Evolutionary conservation across 208 protist species (phyloP).

Genomic region (Trypanosoma avium): DNA sequence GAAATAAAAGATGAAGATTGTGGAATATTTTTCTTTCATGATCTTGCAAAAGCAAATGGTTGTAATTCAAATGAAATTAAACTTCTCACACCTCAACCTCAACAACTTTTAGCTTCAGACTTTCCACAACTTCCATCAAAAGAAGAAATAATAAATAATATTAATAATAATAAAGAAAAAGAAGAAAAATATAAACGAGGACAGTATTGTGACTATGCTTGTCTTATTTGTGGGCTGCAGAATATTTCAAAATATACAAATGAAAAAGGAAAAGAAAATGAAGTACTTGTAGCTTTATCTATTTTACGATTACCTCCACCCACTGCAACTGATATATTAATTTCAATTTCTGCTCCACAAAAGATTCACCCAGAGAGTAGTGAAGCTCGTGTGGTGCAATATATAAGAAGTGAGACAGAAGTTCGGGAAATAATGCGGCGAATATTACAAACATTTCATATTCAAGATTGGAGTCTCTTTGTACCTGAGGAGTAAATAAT

Average conservation of each 20-base stretch:
- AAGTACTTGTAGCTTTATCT: constrained; percentile 52
- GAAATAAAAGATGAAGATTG: constrained; percentile 42
- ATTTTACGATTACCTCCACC: constrained; percentile 63
- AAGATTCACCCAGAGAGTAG: constrained; percentile 55
- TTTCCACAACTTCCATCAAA: constrained; percentile 42
- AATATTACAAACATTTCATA: constrained; percentile 37
- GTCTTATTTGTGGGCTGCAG: constrained; percentile 46
- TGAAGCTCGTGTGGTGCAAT: constrained; percentile 47
- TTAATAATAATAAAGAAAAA: not conserved
- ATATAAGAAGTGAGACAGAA: constrained; percentile 43
- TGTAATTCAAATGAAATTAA: constrained; percentile 23
- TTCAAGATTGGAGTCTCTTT: constrained; percentile 69
- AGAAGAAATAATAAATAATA: not conserved
- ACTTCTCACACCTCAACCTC: constrained; percentile 5
- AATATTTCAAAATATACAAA: constrained; percentile 72
- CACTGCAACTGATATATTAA: constrained; percentile 57
- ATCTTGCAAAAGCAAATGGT: constrained; percentile 68
- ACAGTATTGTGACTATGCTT: constrained; percentile 44
- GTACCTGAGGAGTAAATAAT: constrained; percentile 43
- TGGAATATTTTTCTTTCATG: constrained; percentile 58
- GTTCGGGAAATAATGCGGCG: constrained; percentile 28
- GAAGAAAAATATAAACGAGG: constrained; percentile 11
- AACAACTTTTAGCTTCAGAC: constrained; percentile 21
- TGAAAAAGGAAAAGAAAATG: constrained; percentile 67
- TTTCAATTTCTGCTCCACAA: constrained; percentile 62